A percentile compares a stretch with the other conserved stretches of the same genome.
phyloP scores from a whole-genome alignment of 192 early-diverging fungal genomes.

The Linnemannia exigua region DNA sequence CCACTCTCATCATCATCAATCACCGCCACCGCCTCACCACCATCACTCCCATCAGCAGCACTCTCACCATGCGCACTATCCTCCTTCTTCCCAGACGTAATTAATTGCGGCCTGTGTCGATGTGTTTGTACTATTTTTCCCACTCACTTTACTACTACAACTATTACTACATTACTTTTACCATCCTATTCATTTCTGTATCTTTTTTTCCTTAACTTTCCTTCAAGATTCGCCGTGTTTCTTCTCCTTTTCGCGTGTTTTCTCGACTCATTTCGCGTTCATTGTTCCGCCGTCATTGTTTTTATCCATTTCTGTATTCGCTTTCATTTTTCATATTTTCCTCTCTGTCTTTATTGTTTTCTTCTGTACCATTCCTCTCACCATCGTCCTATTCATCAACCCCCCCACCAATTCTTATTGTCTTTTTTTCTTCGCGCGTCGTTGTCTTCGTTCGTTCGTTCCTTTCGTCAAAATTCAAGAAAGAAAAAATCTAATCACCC shows the following conservation, averaged over 20 bases:
- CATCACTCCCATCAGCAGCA: neutral
- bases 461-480: constrained; percentile 1
- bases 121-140: neutral
- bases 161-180: neutral
- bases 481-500: neutral
- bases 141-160: neutral
- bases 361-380: constrained; percentile 7
- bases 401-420: neutral
- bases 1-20: neutral
- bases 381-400: neutral
- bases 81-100: neutral
- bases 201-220: neutral
- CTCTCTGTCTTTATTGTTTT: constrained; percentile 2
- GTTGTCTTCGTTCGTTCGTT: neutral
- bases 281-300: neutral
- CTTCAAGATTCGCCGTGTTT: neutral
- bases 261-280: neutral
- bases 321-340: neutral
- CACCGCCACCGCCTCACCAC: neutral
- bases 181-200: neutral
- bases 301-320: neutral
- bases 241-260: neutral
- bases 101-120: neutral
- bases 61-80: neutral
- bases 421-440: neutral